Evolutionary conservation across 2,329 filamentous ascomycete genomes (phyloP), one percentile per base, ranked within the genome.

Genomic region (Xylaria sp.): DNA sequence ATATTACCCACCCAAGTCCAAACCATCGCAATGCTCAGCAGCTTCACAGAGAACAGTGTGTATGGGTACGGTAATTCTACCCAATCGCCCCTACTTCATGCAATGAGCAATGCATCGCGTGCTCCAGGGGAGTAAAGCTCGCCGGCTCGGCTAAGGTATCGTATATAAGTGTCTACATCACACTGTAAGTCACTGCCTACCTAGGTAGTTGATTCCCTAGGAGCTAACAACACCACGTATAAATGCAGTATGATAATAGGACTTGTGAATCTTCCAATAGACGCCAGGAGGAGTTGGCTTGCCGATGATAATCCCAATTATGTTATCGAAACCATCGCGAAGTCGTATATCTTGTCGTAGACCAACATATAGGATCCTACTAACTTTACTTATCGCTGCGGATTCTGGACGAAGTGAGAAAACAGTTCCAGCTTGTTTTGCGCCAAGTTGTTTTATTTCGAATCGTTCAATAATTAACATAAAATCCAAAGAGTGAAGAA

Each of bases 51-150:
- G n/a, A 44, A 15, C 62, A 69, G 47, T 72, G 67, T 29, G 22
- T 44, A 5, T 71, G 57, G 62, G 44, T 51, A 2, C 22, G 54
- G n/a, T 54, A 58, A 3, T 69, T 65, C n/a, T 61, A 66, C n/a
- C 64, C 62, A 5, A 27, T 44, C 3, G 55, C 65, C 22, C 60
- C 51, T 2, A 68, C 62, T 5, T 63, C 68, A 13, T 72, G 68
- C 49, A 70, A 66, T 3, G 71, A 72, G 27, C 71, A 70, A 36
- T 71, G 69, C 51, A 63, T 69, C 39, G 64, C 62, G 2, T 20
- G 29, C 50, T 29, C 50, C 45, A 64, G 9, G 53, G 62, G 3
- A 17, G 36, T 47, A 63, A 51, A n/a, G n/a, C n/a, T n/a, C n/a
- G n/a, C n/a, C n/a, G 22, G 58, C 65, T 20, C 66, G 68, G 5